Evolutionary conservation across 352 stramenopile species (phyloP).

Genomic region (Pelagophyceae sp.): DNA sequence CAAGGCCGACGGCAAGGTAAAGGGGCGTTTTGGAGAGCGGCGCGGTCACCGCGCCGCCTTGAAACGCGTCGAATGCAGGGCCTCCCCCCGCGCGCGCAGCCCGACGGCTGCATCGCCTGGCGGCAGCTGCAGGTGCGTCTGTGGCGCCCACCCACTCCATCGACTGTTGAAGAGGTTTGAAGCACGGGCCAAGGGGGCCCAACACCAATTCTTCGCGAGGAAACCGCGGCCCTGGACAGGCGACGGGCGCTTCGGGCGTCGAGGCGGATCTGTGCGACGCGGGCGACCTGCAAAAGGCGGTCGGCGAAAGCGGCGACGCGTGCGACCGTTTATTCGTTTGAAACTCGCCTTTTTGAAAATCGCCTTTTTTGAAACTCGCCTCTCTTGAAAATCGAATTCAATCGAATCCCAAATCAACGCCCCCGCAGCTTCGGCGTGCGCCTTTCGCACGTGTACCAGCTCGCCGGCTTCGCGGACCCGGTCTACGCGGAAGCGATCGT

Average conservation of each 20-base stretch:
- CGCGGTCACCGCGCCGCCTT: background rate
- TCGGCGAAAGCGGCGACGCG: slow-evolving; percentile 58
- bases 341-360: no score
- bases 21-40: background rate
- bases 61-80: background rate
- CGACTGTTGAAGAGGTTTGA: no score
- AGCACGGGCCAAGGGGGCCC: no score
- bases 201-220: no score
- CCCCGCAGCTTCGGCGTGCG: no score
- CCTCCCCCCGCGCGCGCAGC: slow-evolving; percentile 43
- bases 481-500: slow-evolving; percentile 98
- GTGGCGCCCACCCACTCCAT: no score
- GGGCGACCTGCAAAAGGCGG: slow-evolving; percentile 83
- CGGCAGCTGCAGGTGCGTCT: slow-evolving; percentile 85
- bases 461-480: slow-evolving; percentile 96
- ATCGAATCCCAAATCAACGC: no score
- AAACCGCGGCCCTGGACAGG: no score
- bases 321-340: no score
- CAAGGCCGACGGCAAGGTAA: slow-evolving; percentile 35
- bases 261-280: slow-evolving; percentile 98
- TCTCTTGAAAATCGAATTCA: no score
- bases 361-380: no score
- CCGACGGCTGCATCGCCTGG: slow-evolving; percentile 94
- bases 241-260: slow-evolving; percentile 75
- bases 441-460: slow-evolving; percentile 93